These are phyloP conservation scores for Sherardia arvensis DNA, from an alignment of 257 asterid species.

Conservation along the genomic window DNA sequence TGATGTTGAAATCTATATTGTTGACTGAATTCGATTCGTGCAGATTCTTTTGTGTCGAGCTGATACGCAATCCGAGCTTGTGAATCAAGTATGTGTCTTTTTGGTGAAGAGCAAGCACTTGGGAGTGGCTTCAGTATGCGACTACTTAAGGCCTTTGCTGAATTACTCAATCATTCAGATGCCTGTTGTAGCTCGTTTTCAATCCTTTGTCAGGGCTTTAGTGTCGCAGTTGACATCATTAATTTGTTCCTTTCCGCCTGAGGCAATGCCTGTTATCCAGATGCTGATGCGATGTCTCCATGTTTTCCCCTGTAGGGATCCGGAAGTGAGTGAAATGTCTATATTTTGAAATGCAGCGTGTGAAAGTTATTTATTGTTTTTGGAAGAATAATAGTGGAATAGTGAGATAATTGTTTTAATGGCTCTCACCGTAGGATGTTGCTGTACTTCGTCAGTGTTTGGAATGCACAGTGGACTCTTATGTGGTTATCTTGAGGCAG, in stretches of 20 bases:
- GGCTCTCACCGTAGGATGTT: constrained; percentile 45
- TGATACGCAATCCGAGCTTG: constrained; percentile 63
- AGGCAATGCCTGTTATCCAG: constrained; percentile 61
- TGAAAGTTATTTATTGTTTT: constrained; percentile 17
- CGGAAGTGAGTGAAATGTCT: constrained; percentile 54
- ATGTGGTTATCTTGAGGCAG: constrained; percentile 61
- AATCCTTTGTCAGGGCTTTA: constrained; percentile 43
- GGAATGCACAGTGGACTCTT: constrained; percentile 66
- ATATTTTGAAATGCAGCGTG: constrained; percentile 5
- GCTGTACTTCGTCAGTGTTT: constrained; percentile 28
- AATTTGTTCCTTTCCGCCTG: constrained; percentile 61
- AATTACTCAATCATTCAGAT: constrained; percentile 49
- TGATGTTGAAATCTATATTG: background rate
- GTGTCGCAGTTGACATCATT: constrained; percentile 57
- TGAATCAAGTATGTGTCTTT: constrained; percentile 61
- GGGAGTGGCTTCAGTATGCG: constrained; percentile 63
- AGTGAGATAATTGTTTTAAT: background rate
- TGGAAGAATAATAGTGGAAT: background rate
- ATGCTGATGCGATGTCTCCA: constrained; percentile 50
- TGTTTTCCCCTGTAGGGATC: constrained; percentile 47
- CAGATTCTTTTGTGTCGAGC: constrained; percentile 66
- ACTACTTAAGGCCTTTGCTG: constrained; percentile 72
- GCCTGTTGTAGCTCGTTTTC: constrained; percentile 30
- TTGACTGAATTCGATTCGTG: background rate
- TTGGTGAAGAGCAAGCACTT: constrained; percentile 53